Percentiles rank a stretch among this genome's conserved stretches.
These are phyloP conservation scores for Paramecium bursaria DNA, from an alignment of 73 alveolate genomes.

Conservation along the genomic window DNA sequence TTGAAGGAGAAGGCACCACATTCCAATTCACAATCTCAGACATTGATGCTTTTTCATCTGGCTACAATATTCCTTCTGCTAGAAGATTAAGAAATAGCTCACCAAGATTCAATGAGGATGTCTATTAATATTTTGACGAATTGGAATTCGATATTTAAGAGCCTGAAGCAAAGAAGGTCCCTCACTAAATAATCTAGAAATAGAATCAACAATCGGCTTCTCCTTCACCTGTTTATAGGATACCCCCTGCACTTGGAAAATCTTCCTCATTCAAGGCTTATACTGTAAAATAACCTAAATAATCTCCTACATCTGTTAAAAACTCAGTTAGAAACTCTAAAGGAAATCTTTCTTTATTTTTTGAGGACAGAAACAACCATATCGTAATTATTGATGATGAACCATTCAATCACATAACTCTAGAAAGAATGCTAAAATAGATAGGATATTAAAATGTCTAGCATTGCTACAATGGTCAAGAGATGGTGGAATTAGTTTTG, in stretches of 20 bases:
- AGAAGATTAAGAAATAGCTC: no score
- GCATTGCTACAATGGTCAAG: conserved; percentile 39
- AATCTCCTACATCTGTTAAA: neutral
- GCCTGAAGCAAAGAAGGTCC: no score
- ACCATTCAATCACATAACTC: conserved; percentile 44
- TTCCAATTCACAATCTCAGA: conserved; percentile 28
- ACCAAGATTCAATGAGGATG: no score
- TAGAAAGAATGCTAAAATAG: conserved; percentile 22
- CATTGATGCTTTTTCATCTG: no score
- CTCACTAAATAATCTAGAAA: neutral
- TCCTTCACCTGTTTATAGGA: neutral
- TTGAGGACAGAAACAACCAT: conserved; percentile 1
- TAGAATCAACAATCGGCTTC: neutral
- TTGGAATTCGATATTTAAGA: no score
- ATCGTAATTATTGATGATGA: conserved; percentile 34
- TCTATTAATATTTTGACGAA: no score
- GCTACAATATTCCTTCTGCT: no score
- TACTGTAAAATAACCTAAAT: neutral
- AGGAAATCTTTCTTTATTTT: conserved; percentile 2
- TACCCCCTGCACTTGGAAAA: neutral
- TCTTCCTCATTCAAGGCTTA: neutral
- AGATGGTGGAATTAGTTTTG: conserved; percentile 19
- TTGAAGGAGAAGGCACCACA: conserved; percentile 9
- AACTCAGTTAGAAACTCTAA: neutral
- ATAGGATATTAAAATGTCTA: conserved; percentile 1